These are phyloP conservation scores for Guadua angustifolia DNA, from an alignment of 176 grass and related monocot species.

Conservation along the genomic window DNA sequence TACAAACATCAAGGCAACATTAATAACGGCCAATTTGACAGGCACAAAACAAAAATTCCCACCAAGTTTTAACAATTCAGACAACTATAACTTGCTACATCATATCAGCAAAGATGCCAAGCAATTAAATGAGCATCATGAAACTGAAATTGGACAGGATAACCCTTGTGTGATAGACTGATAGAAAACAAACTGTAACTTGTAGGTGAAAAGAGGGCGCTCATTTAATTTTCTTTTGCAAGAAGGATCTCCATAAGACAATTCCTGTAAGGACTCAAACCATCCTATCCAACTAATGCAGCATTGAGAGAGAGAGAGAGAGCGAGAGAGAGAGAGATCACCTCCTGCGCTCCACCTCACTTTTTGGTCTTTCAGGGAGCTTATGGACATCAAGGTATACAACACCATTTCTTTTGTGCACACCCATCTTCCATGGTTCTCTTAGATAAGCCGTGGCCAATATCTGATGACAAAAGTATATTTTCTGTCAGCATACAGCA, in stretches of 20 bases:
- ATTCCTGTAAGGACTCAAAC: conserved; percentile 9
- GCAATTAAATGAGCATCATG: conserved; percentile 2
- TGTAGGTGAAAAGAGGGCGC: neutral
- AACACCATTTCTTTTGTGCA: conserved; percentile 88
- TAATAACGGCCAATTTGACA: neutral
- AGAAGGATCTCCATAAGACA: neutral
- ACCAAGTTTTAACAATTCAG: conserved; percentile 31
- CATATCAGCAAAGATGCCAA: conserved; percentile 11
- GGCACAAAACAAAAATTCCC: conserved; percentile 2
- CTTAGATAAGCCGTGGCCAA: conserved; percentile 88
- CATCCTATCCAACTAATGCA: neutral
- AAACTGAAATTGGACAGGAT: conserved; percentile 34
- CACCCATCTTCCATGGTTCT: conserved; percentile 99
- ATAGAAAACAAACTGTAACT: neutral
- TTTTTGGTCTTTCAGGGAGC: conserved; percentile 89
- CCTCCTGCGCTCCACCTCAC: conserved; percentile 67
- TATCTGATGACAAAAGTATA: conserved; percentile 66
- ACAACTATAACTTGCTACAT: neutral
- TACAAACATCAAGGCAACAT: conserved; percentile 29
- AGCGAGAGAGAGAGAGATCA: conserved; percentile 37
- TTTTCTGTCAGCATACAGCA: conserved; percentile 31
- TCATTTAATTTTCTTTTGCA: conserved; percentile 16
- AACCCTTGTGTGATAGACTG: neutral
- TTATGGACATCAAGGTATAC: conserved; percentile 99
- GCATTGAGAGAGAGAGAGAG: neutral